Conservation (phyloP, 2,329 filamentous ascomycete genomes). For the Seiridium unicorne region DNA sequence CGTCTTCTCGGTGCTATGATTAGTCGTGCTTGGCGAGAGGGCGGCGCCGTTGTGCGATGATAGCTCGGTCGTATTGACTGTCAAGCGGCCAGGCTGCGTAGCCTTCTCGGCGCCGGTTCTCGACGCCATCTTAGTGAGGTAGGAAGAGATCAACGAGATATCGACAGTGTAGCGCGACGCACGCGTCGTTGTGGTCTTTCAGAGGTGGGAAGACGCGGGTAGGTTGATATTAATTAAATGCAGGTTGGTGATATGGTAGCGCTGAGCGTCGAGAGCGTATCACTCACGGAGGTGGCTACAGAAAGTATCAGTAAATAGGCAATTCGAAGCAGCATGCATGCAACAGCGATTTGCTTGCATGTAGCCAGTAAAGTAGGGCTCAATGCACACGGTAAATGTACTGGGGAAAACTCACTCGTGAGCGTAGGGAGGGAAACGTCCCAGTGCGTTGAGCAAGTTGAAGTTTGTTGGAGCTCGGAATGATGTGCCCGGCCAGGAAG, state of each 20-base stretch:
- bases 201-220: not conserved
- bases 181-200: not conserved
- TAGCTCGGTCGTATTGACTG: slow-evolving; percentile 15
- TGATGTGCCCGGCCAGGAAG: not conserved
- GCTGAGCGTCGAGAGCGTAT: slow-evolving; percentile 11
- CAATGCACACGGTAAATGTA: not conserved
- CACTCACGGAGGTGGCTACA: not conserved
- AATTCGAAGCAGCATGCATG: not conserved
- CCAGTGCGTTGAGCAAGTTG: not conserved
- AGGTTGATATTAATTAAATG: not conserved
- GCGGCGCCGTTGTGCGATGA: slow-evolving; percentile 12
- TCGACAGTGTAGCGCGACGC: not conserved
- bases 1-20: slow-evolving; percentile 14
- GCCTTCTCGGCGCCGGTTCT: slow-evolving; percentile 1
- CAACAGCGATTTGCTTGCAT: not conserved
- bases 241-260: not conserved
- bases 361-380: not conserved
- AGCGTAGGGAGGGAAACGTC: not conserved
- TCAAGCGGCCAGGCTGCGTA: not conserved
- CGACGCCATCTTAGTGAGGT: slow-evolving; percentile 7
- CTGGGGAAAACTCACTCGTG: not conserved
- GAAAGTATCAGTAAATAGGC: not conserved
- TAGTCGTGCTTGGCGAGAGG: slow-evolving; percentile 11
- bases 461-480: not conserved
- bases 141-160: not conserved